Conservation (phyloP, 2,329 filamentous ascomycete genomes). For the Monilinia fructigena region DNA sequence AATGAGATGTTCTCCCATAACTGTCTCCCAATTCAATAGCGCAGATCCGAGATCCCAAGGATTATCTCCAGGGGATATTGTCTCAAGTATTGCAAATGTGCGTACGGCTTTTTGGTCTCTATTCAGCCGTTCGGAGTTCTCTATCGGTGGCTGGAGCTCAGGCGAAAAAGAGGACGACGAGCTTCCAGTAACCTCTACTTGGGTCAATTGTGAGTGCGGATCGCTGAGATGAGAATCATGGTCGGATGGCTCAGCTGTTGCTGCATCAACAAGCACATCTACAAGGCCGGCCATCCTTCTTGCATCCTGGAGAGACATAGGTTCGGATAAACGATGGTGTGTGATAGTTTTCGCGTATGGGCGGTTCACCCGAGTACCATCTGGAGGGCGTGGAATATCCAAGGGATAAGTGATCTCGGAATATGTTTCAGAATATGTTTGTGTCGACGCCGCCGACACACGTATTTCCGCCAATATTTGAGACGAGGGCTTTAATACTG, state of each 20-base stretch:
- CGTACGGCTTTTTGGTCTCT: constrained; percentile 48
- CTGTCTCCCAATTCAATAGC: constrained; percentile 68
- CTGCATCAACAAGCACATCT: neutral
- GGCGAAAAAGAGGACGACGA: neutral
- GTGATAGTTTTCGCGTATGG: constrained; percentile 19
- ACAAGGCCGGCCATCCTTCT: constrained; percentile 13
- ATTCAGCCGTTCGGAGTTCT: neutral
- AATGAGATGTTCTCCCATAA: constrained; percentile 70
- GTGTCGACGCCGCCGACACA: constrained; percentile 43
- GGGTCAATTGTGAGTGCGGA: neutral
- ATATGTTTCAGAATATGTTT: constrained; percentile 42
- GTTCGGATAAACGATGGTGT: constrained; percentile 17
- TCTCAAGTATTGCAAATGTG: constrained; percentile 77
- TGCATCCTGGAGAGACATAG: constrained; percentile 12
- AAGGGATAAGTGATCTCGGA: constrained; percentile 61
- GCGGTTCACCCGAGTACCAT: neutral
- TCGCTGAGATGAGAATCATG: neutral
- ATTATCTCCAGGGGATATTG: constrained; percentile 68
- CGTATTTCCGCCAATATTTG: constrained; percentile 25
- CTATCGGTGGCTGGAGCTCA: neutral
- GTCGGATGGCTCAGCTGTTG: neutral
- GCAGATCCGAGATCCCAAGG: constrained; percentile 74
- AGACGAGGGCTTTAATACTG: constrained; percentile 60
- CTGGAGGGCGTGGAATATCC: constrained; percentile 9
- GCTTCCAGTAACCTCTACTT: neutral